phyloP scores from a whole-genome alignment of 768 basidiomycete species.

The Lactarius sanguifluus region DNA sequence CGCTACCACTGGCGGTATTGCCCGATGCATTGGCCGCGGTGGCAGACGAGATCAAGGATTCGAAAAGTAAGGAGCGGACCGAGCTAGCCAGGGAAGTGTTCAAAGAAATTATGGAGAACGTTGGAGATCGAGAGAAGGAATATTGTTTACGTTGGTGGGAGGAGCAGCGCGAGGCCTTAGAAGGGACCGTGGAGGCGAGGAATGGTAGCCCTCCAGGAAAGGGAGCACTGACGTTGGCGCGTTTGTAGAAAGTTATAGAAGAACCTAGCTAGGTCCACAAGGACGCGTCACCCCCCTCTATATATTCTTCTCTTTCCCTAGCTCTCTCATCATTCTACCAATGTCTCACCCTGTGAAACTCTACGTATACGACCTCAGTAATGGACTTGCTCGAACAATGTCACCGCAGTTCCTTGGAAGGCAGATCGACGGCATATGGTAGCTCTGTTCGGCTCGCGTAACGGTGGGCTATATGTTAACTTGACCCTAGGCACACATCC shows the following conservation, averaged over 20 bases:
- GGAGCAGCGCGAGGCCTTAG: constrained; percentile 32
- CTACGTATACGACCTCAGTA: constrained; percentile 90
- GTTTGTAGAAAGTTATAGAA: constrained; percentile 16
- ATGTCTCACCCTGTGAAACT: constrained; percentile 56
- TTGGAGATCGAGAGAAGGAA: constrained; percentile 70
- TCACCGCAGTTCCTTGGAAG: constrained; percentile 81
- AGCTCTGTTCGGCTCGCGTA: constrained; percentile 30
- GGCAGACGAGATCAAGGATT: constrained; percentile 36
- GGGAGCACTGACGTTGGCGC: neutral
- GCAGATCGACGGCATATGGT: constrained; percentile 95
- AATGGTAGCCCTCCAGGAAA: neutral
- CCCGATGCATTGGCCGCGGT: constrained; percentile 54
- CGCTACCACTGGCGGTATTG: constrained; percentile 58
- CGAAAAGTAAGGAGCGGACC: constrained; percentile 33
- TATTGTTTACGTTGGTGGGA: constrained; percentile 74
- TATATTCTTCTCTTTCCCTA: neutral
- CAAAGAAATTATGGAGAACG: constrained; percentile 58
- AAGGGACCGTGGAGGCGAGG: neutral
- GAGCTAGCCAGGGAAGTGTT: constrained; percentile 61
- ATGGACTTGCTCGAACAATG: constrained; percentile 77
- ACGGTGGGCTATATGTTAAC: neutral
- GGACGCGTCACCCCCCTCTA: constrained; percentile 23
- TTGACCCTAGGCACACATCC: constrained; percentile 77
- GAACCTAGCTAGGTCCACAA: neutral
- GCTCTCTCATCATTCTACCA: neutral